These are phyloP conservation scores for Eucalyptus urophylla DNA, from an alignment of 345 rosid genomes.

Conservation along the genomic window DNA sequence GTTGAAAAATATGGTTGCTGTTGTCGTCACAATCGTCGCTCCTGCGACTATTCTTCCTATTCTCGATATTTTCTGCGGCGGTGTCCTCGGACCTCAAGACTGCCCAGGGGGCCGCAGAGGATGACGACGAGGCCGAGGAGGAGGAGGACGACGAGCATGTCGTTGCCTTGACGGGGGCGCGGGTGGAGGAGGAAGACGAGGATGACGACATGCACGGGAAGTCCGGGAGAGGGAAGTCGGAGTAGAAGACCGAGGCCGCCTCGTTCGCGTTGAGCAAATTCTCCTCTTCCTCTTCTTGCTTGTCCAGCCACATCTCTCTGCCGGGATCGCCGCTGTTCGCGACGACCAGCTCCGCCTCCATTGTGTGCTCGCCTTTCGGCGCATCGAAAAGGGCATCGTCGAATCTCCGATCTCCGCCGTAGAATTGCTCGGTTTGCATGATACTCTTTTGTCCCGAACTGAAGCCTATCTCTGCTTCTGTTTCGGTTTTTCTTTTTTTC, in stretches of 20 bases:
- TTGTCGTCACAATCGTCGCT: not conserved
- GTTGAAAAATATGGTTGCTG: not conserved
- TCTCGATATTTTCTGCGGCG: slow-evolving; percentile 20
- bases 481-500: not conserved
- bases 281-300: slow-evolving; percentile 2
- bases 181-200: slow-evolving; percentile 85
- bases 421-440: not conserved
- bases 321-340: slow-evolving; percentile 34
- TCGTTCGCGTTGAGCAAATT: slow-evolving; percentile 41
- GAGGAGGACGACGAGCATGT: slow-evolving; percentile 28
- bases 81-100: slow-evolving; percentile 41
- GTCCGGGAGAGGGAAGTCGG: slow-evolving; percentile 69
- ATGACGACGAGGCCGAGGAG: slow-evolving; percentile 58
- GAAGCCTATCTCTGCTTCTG: not conserved
- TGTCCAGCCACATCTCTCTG: not conserved
- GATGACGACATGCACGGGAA: slow-evolving; percentile 97
- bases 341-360: slow-evolving; percentile 12
- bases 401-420: not conserved
- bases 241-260: slow-evolving; percentile 36
- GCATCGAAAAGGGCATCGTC: not conserved
- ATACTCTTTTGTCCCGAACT: not conserved
- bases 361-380: not conserved
- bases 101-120: slow-evolving; percentile 81
- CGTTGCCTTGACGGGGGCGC: slow-evolving; percentile 48
- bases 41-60: not conserved